These are phyloP conservation scores for Phytophthora agathidicida DNA, from an alignment of 352 stramenopile genomes.

Conservation along the genomic window DNA sequence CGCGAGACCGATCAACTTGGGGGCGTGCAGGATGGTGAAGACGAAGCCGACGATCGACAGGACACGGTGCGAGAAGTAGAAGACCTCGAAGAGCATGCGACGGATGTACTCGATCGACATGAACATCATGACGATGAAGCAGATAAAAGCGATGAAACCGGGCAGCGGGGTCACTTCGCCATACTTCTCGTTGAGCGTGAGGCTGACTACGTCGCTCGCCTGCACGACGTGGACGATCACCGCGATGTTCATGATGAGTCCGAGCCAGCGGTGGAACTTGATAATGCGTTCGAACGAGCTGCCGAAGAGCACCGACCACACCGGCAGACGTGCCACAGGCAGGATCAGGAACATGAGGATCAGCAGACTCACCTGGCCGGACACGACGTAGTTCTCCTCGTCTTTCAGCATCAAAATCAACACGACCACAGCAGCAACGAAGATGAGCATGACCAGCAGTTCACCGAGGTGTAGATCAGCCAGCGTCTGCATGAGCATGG, in stretches of 20 bases:
- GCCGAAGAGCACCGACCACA: constrained; percentile 77
- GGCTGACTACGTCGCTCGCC: constrained; percentile 44
- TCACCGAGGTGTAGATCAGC: constrained; percentile 70
- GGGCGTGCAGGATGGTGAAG: constrained; percentile 73
- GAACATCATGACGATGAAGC: constrained; percentile 59
- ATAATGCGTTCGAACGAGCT: constrained; percentile 82
- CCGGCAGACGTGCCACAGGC: constrained; percentile 56
- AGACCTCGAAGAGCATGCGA: constrained; percentile 73
- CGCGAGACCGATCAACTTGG: constrained; percentile 59
- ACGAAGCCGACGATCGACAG: constrained; percentile 77
- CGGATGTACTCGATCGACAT: constrained; percentile 69
- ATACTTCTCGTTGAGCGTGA: constrained; percentile 54
- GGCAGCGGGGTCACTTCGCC: constrained; percentile 60
- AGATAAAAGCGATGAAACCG: constrained; percentile 68
- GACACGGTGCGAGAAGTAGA: constrained; percentile 80
- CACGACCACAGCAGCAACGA: constrained; percentile 53
- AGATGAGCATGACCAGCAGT: constrained; percentile 68
- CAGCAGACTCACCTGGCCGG: constrained; percentile 67
- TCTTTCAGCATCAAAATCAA: constrained; percentile 47
- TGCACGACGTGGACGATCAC: constrained; percentile 68
- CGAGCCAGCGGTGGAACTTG: constrained; percentile 89
- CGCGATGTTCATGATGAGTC: constrained; percentile 56
- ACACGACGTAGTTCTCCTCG: constrained; percentile 41
- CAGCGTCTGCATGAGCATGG: constrained; percentile 58
- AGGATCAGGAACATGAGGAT: constrained; percentile 85